Evolutionary conservation across 371 early-diverging fungal genomes (phyloP), one percentile per base, ranked within the genome.

Genomic region (Mucor piriformis): DNA sequence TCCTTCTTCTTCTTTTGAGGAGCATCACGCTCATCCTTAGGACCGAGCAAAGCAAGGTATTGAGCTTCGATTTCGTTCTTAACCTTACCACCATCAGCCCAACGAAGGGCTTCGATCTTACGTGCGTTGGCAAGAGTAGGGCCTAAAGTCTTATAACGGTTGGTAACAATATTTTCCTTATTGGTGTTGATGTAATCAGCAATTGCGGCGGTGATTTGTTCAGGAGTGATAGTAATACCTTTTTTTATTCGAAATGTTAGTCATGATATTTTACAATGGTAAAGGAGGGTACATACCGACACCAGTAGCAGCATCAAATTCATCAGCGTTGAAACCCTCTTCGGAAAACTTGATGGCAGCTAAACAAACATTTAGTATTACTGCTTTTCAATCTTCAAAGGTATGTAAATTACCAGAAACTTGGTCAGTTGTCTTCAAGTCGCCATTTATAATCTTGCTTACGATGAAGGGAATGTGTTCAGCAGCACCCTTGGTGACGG

Each of bases 1-100:
- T 74, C 72, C 77, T 86, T 84, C 78, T 86, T 87, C 65, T 76
- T 85, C 76, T 89, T 88, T 60, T 80, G 83, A 18, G 86, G 79
- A 40, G 84, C 84, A 74, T 97, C 97, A 47, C 97, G 88, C 73
- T 95, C 97, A 70, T 97, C 97, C 74, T 95, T 95, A 59, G 96
- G 96, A 16, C 98, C 98, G 38, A 97, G 76, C 8, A 89, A 61
- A n/a, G 85, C 88, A 27, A 89, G 73, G 38, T 93, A 81, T 80
- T 92, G 90, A 18, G 83, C 85, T 50, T 98, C 98, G 6, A 97
- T 74, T 69, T 87, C 90, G 54, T 83, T 82, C 81, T 98, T 98
- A 37, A 97, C 87, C 29, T 79, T 76, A 57, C 83, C 86, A 53
- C 93, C 85, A 60, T 93, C 90, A 21, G 97, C 98, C 98, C 98